These are phyloP conservation scores for Verticillium tricorpus DNA, from an alignment of 2,329 filamentous ascomycete species.

Conservation along the genomic window DNA sequence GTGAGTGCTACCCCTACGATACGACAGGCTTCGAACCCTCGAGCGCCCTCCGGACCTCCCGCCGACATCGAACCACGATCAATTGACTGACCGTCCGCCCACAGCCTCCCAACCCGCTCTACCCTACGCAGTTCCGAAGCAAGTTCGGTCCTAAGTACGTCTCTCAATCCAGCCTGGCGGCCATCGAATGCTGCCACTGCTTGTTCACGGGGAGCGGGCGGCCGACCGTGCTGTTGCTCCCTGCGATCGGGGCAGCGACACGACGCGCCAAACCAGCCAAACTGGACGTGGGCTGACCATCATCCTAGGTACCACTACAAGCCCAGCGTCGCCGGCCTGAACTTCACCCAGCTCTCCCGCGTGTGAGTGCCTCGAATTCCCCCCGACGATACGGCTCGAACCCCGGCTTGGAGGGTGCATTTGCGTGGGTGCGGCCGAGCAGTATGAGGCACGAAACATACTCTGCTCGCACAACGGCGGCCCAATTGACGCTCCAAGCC, in stretches of 20 bases:
- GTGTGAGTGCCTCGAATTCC: constrained; percentile 40
- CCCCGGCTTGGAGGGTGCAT: background rate
- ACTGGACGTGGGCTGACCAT: constrained; percentile 20
- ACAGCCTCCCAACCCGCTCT: constrained; percentile 5
- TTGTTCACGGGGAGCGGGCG: too few species aligned
- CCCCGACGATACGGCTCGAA: background rate
- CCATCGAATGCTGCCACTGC: background rate
- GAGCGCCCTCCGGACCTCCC: background rate
- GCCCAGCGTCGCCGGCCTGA: constrained; percentile 50
- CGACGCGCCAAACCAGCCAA: background rate
- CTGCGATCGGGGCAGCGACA: background rate
- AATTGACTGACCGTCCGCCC: background rate
- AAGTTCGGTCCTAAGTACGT: constrained; percentile 62
- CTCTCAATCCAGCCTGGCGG: constrained; percentile 7
- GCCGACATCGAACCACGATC: background rate
- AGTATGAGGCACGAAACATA: too few species aligned
- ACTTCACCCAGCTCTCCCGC: constrained; percentile 38
- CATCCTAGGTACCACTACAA: constrained; percentile 53
- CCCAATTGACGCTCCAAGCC: background rate
- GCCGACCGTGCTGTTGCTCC: background rate
- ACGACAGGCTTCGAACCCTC: background rate
- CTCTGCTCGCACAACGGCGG: background rate
- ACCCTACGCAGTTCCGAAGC: constrained; percentile 29
- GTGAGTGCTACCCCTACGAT: constrained; percentile 23
- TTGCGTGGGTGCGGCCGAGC: too few species aligned